phyloP scores from a whole-genome alignment of 768 basidiomycete genomes.

The Cubamyces lactineus region DNA sequence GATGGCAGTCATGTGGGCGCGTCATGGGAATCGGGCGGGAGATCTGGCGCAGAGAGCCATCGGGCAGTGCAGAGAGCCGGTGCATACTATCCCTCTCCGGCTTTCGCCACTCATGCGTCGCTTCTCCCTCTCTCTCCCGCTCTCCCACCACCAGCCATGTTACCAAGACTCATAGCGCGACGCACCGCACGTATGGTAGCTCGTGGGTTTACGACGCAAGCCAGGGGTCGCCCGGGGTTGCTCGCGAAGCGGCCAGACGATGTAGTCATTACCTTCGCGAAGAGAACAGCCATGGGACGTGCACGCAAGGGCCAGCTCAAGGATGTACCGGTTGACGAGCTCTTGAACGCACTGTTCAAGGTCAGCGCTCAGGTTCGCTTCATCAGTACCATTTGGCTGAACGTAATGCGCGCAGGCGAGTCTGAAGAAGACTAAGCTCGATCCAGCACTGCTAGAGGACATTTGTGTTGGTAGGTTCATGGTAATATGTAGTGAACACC shows the following conservation, averaged over 20 bases:
- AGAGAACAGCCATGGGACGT: constrained; percentile 85
- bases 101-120: background rate
- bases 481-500: background rate
- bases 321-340: constrained; percentile 84
- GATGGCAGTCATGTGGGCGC: constrained; percentile 22
- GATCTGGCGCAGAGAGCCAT: constrained; percentile 8
- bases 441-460: constrained; percentile 76
- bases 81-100: background rate
- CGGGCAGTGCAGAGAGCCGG: constrained; percentile 23
- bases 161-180: constrained; percentile 20
- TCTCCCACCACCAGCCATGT: constrained; percentile 22
- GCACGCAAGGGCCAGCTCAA: constrained; percentile 94
- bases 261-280: constrained; percentile 88
- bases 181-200: background rate
- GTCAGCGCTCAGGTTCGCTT: constrained; percentile 40
- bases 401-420: constrained; percentile 52
- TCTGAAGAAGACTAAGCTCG: constrained; percentile 63
- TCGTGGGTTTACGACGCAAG: constrained; percentile 42
- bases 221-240: constrained; percentile 51
- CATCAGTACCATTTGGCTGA: background rate
- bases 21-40: constrained; percentile 22
- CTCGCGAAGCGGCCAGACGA: constrained; percentile 78
- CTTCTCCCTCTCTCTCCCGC: constrained; percentile 7
- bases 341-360: constrained; percentile 82
- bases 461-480: constrained; percentile 73